Percentiles rank a stretch among this genome's conserved stretches.
Evolutionary conservation across 495 filamentous ascomycete genomes (phyloP).

Genomic region (Sordaria brevicollis): DNA sequence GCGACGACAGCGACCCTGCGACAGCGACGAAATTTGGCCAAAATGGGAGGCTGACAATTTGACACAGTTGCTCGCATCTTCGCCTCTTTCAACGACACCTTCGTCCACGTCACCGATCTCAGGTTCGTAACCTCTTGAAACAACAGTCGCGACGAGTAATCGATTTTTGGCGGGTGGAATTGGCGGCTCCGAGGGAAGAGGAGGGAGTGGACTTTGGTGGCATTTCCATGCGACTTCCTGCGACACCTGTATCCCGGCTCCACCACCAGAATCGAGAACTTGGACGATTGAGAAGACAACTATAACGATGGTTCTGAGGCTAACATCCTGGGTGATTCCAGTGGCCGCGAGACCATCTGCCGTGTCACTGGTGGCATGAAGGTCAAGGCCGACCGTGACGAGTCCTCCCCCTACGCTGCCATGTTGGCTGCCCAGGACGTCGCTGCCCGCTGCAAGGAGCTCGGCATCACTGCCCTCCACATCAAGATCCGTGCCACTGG

Average conservation of each 20-base stretch:
- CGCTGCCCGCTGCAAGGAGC: constrained; percentile 94
- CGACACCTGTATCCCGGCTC: constrained; percentile 10
- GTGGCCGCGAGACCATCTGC: constrained; percentile 98
- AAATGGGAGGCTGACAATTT: constrained; percentile 2
- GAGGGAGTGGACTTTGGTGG: neutral
- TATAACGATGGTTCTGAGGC: constrained; percentile 32
- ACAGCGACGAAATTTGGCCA: neutral
- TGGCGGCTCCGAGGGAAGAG: neutral
- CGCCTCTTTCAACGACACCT: constrained; percentile 97
- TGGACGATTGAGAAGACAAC: neutral
- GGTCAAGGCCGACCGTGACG: constrained; percentile 99
- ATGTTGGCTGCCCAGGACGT: constrained; percentile 99
- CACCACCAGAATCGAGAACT: constrained; percentile 15
- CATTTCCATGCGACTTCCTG: neutral
- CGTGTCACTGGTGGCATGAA: constrained; percentile 99
- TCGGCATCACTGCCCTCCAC: constrained; percentile 97
- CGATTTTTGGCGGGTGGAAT: neutral
- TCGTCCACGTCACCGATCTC: constrained; percentile 99
- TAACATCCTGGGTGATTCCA: constrained; percentile 62
- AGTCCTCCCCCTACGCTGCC: constrained; percentile 98
- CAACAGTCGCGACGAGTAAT: neutral
- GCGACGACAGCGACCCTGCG: neutral
- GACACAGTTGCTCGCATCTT: constrained; percentile 87
- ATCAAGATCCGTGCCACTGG: constrained; percentile 99
- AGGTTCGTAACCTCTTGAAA: constrained; percentile 52